Conservation (phyloP, 768 basidiomycete genomes). For the Tylopilus felleus region DNA sequence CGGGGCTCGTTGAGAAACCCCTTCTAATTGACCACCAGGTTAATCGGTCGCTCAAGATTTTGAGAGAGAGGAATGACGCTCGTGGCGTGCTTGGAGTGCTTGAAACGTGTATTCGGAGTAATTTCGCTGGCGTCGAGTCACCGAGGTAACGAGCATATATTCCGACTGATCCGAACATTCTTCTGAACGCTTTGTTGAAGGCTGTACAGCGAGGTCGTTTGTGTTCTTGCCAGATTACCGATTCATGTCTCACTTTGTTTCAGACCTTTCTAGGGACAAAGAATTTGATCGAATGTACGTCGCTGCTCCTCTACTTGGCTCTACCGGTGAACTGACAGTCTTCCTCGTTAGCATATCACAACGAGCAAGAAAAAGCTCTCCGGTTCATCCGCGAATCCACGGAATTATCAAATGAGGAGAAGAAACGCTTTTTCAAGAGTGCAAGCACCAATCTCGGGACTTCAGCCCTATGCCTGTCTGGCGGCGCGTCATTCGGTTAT, state of each 20-base stretch:
- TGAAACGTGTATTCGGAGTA: slow-evolving; percentile 85
- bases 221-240: not conserved
- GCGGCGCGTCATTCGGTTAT: slow-evolving; percentile 93
- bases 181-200: slow-evolving; percentile 36
- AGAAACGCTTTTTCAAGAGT: slow-evolving; percentile 86
- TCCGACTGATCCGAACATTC: not conserved
- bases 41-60: slow-evolving; percentile 61
- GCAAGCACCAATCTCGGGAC: slow-evolving; percentile 88
- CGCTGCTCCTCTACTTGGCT: not conserved
- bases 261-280: slow-evolving; percentile 94
- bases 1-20: too few relatives aligned
- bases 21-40: slow-evolving; percentile 44
- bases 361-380: slow-evolving; percentile 74
- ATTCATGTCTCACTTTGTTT: slow-evolving; percentile 12
- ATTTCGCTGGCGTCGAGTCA: slow-evolving; percentile 93
- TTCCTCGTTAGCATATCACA: slow-evolving; percentile 63
- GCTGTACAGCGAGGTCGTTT: slow-evolving; percentile 78
- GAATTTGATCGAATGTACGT: slow-evolving; percentile 76
- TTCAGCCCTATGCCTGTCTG: slow-evolving; percentile 91
- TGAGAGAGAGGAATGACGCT: slow-evolving; percentile 76
- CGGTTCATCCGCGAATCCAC: slow-evolving; percentile 71
- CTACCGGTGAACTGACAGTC: not conserved
- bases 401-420: slow-evolving; percentile 80
- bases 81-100: slow-evolving; percentile 86
- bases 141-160: slow-evolving; percentile 45